Evolutionary conservation across 2,329 filamentous ascomycete genomes (phyloP).

Genomic region (Tolypocladium amazonense): DNA sequence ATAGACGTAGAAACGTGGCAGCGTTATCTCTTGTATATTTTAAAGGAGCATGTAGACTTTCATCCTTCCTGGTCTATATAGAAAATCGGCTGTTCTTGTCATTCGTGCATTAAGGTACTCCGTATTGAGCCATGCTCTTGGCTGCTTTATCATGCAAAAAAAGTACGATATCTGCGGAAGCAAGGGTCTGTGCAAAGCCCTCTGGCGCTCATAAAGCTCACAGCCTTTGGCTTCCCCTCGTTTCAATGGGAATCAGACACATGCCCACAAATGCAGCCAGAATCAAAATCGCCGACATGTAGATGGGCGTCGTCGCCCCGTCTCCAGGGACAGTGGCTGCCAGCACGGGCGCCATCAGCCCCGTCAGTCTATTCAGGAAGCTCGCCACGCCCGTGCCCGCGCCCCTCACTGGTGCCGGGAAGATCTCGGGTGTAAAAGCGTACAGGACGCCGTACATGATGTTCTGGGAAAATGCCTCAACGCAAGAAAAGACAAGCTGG

Average conservation of each 20-base stretch:
- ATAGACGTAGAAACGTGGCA: conserved; percentile 10
- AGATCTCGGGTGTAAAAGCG: conserved; percentile 68
- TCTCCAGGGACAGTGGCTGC: conserved; percentile 51
- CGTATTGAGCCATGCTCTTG: neutral
- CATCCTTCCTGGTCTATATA: neutral
- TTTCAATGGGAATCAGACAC: conserved; percentile 52
- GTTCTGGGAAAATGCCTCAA: conserved; percentile 63
- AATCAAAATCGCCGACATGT: conserved; percentile 45
- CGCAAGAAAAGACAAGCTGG: conserved; percentile 56
- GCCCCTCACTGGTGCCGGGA: conserved; percentile 61
- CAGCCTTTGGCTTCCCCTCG: conserved; percentile 45
- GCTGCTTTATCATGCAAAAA: neutral
- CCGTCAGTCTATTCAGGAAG: conserved; percentile 58
- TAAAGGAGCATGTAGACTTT: neutral
- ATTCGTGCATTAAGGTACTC: neutral
- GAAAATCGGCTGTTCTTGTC: neutral
- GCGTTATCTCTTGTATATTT: neutral
- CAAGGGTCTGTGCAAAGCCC: neutral
- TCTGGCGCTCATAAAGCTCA: conserved; percentile 13
- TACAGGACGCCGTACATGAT: conserved; percentile 72
- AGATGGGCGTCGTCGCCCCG: conserved; percentile 46
- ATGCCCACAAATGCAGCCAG: conserved; percentile 49
- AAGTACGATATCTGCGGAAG: no score
- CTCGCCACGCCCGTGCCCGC: conserved; percentile 63
- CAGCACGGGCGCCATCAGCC: conserved; percentile 58